Conservation (phyloP, 106 monocot genomes). For the Platanthera guangdongensis region DNA sequence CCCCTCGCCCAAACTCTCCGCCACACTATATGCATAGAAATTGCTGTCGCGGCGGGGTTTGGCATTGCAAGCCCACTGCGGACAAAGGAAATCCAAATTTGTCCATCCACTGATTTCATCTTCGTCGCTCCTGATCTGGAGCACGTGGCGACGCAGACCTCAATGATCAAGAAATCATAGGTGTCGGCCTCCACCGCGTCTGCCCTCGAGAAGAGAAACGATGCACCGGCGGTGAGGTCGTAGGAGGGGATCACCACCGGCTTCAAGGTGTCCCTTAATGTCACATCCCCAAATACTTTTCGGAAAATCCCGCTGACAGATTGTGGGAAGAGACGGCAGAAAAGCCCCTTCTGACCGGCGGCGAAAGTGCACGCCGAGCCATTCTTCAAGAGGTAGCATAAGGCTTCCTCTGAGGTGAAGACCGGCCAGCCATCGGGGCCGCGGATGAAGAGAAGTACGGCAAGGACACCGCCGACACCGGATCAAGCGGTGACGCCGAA, state of each 20-base stretch:
- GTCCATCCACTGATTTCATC: conserved; percentile 30
- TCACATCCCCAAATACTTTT: conserved; percentile 34
- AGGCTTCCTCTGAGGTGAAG: conserved; percentile 20
- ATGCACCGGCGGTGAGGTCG: conserved; percentile 49
- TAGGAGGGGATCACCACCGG: conserved; percentile 73
- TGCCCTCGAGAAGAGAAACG: conserved; percentile 72
- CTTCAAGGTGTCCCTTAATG: conserved; percentile 51
- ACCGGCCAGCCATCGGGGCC: conserved; percentile 16
- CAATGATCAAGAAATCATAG: conserved; percentile 46
- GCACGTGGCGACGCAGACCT: conserved; percentile 53
- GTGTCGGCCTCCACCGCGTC: conserved; percentile 56
- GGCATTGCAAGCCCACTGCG: conserved; percentile 40
- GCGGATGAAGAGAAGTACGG: conserved; percentile 47
- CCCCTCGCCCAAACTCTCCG: no score
- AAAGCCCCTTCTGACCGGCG: conserved; percentile 4
- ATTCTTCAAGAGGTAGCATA: conserved; percentile 23
- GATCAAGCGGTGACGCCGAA: conserved; percentile 77
- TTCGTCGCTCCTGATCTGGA: conserved; percentile 2
- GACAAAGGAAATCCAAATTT: conserved; percentile 19
- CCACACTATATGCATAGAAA: no score
- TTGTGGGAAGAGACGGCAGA: conserved; percentile 2
- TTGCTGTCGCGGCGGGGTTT: conserved; percentile 52
- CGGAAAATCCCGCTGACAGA: background rate
- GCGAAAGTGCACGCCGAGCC: background rate
- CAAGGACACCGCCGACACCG: conserved; percentile 58